Evolutionary conservation across 176 grass and related monocot species (phyloP).

Genomic region (Themeda triandra): DNA sequence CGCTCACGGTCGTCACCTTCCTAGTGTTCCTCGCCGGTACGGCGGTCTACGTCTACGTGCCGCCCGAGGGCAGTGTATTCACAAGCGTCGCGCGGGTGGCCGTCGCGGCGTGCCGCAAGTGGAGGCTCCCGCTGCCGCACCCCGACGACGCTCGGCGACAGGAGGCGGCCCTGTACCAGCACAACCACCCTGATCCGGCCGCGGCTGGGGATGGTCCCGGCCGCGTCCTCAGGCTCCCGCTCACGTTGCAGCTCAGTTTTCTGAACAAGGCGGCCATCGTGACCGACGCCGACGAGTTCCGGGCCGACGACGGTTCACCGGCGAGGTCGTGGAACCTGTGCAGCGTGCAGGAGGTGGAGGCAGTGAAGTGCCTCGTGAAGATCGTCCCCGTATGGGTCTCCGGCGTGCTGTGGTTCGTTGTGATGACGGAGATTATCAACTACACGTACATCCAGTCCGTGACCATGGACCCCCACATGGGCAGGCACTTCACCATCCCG

Average conservation of each 20-base stretch:
- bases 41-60: conserved; percentile 21
- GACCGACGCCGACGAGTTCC: conserved; percentile 27
- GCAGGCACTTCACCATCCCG: conserved; percentile 35
- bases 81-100: conserved; percentile 19
- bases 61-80: conserved; percentile 43
- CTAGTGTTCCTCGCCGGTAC: conserved; percentile 26
- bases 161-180: conserved; percentile 16
- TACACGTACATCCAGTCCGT: conserved; percentile 21
- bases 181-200: neutral
- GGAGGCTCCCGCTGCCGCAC: conserved; percentile 27
- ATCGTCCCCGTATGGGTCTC: conserved; percentile 48
- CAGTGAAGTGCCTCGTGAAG: conserved; percentile 30
- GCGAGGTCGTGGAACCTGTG: conserved; percentile 39
- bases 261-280: conserved; percentile 53
- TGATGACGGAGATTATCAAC: neutral
- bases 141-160: neutral
- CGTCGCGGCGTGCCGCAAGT: conserved; percentile 36
- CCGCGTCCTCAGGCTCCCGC: conserved; percentile 21
- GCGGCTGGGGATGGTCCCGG: no score
- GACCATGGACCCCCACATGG: conserved; percentile 44
- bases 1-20: conserved; percentile 2
- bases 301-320: conserved; percentile 22
- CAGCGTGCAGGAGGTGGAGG: conserved; percentile 61
- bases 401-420: conserved; percentile 32
- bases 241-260: conserved; percentile 30